Conservation (phyloP, 805 yeast species). For the Schwanniomyces sp. region DNA sequence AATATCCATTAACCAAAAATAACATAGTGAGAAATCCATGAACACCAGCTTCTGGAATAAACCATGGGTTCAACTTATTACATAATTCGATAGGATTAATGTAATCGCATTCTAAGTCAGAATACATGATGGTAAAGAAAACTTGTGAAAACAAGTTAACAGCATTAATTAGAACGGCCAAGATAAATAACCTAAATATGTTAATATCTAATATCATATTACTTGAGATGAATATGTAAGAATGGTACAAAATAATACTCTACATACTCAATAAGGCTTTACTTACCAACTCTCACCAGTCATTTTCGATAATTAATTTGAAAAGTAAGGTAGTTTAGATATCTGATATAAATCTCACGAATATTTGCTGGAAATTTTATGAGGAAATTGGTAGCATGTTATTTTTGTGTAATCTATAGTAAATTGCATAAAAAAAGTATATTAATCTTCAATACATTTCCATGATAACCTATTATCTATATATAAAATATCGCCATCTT, state of each 20-base stretch:
- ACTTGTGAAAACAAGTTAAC: constrained; percentile 88
- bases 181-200: constrained; percentile 54
- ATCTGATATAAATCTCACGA: not conserved
- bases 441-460: constrained; percentile 19
- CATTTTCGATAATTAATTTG: constrained; percentile 21
- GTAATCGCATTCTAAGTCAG: constrained; percentile 94
- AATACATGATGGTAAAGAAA: constrained; percentile 91
- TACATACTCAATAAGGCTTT: not conserved
- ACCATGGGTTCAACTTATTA: constrained; percentile 84
- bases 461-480: constrained; percentile 12
- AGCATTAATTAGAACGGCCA: constrained; percentile 83
- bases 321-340: not conserved
- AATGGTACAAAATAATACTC: not conserved
- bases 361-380: not conserved
- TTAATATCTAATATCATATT: constrained; percentile 12
- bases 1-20: constrained; percentile 83
- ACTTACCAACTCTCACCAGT: constrained; percentile 51
- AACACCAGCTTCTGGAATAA: constrained; percentile 84
- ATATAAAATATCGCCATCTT: constrained; percentile 6
- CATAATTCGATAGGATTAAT: constrained; percentile 97
- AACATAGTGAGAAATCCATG: constrained; percentile 71
- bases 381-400: not conserved
- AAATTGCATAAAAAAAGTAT: not conserved
- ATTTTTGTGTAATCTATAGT: not conserved
- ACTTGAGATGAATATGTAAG: constrained; percentile 7